Base-by-base conservation (phyloP, 768 basidiomycete species). In the Tricholoma sp. region DNA sequence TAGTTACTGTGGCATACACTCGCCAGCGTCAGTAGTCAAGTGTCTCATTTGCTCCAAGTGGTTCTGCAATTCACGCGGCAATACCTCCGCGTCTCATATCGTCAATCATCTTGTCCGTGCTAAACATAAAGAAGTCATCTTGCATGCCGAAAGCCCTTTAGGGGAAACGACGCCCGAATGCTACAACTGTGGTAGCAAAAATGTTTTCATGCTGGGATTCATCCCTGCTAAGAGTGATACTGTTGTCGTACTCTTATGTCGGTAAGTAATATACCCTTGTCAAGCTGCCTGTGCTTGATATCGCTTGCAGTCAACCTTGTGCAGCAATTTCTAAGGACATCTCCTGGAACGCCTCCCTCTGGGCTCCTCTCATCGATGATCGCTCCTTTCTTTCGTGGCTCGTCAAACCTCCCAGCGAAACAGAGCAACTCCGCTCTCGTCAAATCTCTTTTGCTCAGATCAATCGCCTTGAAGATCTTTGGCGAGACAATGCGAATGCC, bases 171-270 rank as follows among this genome's bases (percentile, higher is more conserved):
- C 92, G 0, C 97, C 97, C 0, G 97, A 99, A 74, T 99, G 97
- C 70, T 99, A 99, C 78, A 95, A 94, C 66, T 99, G 97, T 67
- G 97, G 97, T 13, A 95, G 91, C 77, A 98, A 97, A 75, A 99
- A 99, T 66, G 97, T 98, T 11, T 99, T 99, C 68, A 94, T 98
- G 91, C 83, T 99, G 15, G 97, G 97, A 3, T 99, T 99, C 66
- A 99, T 99, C 65, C 97, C 97, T 2, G 97, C 97, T 17, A 99
- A 99, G 76, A 93, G 91, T 66, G 97, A 99, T 66, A 98, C 97
- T 4, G 97, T 99, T 37, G 97, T 99, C 34, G 96, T 99, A 33
- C 78, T 99, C 15, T 80, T 99, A 15, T 99, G 95, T 69, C 89
- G 96, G 94, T 95, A 65, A 59, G 89, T 78, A 17, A 12, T 52